Base-by-base conservation (phyloP, 2,329 filamentous ascomycete species). In the Fusarium abutilonis region DNA sequence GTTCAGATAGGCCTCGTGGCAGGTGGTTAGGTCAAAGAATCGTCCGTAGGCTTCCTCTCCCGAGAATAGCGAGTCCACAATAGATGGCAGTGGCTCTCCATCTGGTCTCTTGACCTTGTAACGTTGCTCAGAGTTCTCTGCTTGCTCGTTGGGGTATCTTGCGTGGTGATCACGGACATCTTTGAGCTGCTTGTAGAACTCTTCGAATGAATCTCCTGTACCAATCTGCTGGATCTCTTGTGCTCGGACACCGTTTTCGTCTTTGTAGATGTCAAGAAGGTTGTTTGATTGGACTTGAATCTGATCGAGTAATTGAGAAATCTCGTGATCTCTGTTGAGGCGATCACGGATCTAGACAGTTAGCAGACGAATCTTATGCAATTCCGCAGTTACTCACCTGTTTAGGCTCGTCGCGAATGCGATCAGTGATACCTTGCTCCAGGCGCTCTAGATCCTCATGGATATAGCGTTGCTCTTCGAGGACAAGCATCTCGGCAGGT, bases 381-480 rank as follows among this genome's bases (percentile, higher is more conserved):
- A 15, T 31, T 41, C 15, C 10, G 14, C 14, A 17, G 32, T 28
- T 50, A 81, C 88, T 76, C 80, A 93, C 92, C 76, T 94, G 90
- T 77, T 90, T 91, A 41, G 94, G 93, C 65, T 98, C 93, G 67
- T 97, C 92, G 62, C 88, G 84, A 59, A 96, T 86, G 72, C 93
- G 90, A 79, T 98, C 93, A 51, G 92, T 90, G 71, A 97, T 90
- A 50, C 91, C 95, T 76, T 97, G 92, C 79, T 99, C 95, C 57
- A 99, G 85, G 64, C 95, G 89, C 83, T 99, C 95, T 46, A 99
- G 81, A 78, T 99, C 95, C 85, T 99, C 95, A 71, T 97, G 93
- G 70, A 97, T 86, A 72, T 92, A 93, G 70, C 95, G 87, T 79
- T 98, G 90, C 70, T 98, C 93, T 82, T 99, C 96, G 64, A 97